Evolutionary conservation across 768 basidiomycete species (phyloP).

Genomic region (Mycena olivaceomarginata): DNA sequence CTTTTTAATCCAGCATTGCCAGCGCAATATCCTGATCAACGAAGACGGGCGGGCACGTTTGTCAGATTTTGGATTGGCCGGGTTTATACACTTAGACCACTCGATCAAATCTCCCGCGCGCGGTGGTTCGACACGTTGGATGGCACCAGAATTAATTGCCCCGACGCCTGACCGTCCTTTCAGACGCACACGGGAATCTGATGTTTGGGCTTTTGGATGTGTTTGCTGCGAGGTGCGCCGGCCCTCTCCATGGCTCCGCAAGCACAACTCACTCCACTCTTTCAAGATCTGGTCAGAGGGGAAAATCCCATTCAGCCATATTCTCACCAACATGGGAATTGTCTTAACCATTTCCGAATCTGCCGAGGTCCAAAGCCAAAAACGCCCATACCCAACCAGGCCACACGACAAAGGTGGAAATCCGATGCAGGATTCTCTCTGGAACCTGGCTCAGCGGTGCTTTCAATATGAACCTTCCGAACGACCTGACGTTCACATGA

Average conservation of each 20-base stretch:
- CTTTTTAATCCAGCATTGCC: neutral
- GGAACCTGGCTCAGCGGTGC: neutral
- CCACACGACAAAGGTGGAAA: neutral
- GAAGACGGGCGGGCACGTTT: neutral
- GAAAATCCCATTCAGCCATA: neutral
- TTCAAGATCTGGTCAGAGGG: conserved; percentile 1
- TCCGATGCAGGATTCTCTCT: neutral
- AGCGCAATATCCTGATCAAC: neutral
- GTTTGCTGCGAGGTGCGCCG: neutral
- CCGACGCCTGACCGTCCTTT: neutral
- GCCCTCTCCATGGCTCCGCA: neutral
- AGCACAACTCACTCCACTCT: neutral
- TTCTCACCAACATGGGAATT: neutral
- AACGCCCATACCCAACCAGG: neutral
- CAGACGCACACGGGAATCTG: neutral
- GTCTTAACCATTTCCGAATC: neutral
- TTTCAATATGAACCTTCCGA: neutral
- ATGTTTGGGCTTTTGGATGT: conserved; percentile 1
- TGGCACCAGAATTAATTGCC: neutral
- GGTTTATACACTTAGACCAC: neutral
- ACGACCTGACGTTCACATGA: neutral
- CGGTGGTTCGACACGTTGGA: neutral
- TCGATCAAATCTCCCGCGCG: neutral
- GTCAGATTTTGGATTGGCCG: neutral
- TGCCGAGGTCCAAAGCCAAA: neutral